These are phyloP conservation scores for Corinectria fuckeliana DNA, from an alignment of 2,329 filamentous ascomycete species.

Conservation along the genomic window DNA sequence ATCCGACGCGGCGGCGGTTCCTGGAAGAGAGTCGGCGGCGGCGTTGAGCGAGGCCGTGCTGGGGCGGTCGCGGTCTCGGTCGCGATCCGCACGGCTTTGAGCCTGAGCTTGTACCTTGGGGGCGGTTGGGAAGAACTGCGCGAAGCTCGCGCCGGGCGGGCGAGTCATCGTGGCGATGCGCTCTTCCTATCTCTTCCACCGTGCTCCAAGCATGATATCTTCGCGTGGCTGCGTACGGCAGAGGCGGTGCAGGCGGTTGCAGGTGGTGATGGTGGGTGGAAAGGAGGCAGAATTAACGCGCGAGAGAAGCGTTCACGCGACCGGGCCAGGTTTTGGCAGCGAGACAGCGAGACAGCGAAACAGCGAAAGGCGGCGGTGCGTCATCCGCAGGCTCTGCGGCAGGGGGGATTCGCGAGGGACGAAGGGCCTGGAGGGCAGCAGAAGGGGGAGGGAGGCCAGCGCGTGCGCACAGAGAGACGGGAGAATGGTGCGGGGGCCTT, in stretches of 20 bases:
- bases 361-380: constrained; percentile 31
- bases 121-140: constrained; percentile 84
- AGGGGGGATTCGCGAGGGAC: constrained; percentile 28
- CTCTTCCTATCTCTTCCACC: constrained; percentile 59
- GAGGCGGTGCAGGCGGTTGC: constrained; percentile 9
- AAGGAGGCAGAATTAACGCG: constrained; percentile 30
- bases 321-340: constrained; percentile 34
- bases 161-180: constrained; percentile 75
- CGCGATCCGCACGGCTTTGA: constrained; percentile 42
- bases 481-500: constrained; percentile 23
- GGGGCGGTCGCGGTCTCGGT: constrained; percentile 42
- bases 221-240: constrained; percentile 38
- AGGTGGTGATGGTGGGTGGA: constrained; percentile 15
- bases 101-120: constrained; percentile 64
- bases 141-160: constrained; percentile 78
- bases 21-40: constrained; percentile 33
- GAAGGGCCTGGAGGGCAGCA: constrained; percentile 18
- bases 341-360: not conserved
- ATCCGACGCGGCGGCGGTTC: constrained; percentile 32
- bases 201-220: constrained; percentile 64
- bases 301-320: constrained; percentile 49
- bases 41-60: constrained; percentile 34
- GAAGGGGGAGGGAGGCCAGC: constrained; percentile 15
- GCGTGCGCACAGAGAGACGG: constrained; percentile 21
- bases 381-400: constrained; percentile 33